Evolutionary conservation across 768 basidiomycete genomes (phyloP).

Genomic region (Trametes cubensis): DNA sequence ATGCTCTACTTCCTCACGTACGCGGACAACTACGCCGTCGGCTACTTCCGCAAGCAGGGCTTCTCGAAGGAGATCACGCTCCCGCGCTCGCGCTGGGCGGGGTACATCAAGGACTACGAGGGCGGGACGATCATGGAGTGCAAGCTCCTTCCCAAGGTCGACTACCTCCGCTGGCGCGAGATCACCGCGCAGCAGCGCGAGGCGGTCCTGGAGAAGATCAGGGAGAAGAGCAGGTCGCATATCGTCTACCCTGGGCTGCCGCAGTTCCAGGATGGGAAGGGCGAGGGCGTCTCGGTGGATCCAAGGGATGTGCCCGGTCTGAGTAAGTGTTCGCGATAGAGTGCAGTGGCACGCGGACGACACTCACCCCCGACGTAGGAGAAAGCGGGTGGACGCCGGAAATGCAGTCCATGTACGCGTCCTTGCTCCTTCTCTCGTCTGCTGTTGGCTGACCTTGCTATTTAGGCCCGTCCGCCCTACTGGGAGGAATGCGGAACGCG

Average conservation of each 20-base stretch:
- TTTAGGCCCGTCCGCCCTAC: slow-evolving; percentile 45
- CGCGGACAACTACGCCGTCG: slow-evolving; percentile 98
- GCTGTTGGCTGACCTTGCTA: too few relatives aligned
- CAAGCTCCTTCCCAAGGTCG: slow-evolving; percentile 88
- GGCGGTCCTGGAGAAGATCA: slow-evolving; percentile 86
- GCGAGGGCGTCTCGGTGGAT: slow-evolving; percentile 56
- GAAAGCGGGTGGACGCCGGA: slow-evolving; percentile 93
- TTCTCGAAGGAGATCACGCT: slow-evolving; percentile 97
- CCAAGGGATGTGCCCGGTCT: slow-evolving; percentile 87
- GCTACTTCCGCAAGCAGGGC: slow-evolving; percentile 99
- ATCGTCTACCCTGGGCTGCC: slow-evolving; percentile 79
- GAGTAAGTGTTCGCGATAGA: slow-evolving; percentile 31
- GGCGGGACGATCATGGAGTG: slow-evolving; percentile 99
- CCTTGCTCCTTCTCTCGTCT: not conserved
- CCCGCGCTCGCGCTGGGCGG: slow-evolving; percentile 92
- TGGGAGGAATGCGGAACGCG: slow-evolving; percentile 59
- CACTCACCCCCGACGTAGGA: slow-evolving; percentile 45
- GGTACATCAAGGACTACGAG: slow-evolving; percentile 99
- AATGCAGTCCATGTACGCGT: slow-evolving; percentile 70
- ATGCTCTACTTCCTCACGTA: slow-evolving; percentile 98
- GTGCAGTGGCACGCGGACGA: slow-evolving; percentile 7
- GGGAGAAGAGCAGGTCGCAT: slow-evolving; percentile 84
- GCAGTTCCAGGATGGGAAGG: slow-evolving; percentile 66
- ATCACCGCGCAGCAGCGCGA: slow-evolving; percentile 83
- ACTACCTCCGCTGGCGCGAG: slow-evolving; percentile 81